Evolutionary conservation across 352 stramenopile genomes (phyloP).

Genomic region (Phytophthora cryptogea): DNA sequence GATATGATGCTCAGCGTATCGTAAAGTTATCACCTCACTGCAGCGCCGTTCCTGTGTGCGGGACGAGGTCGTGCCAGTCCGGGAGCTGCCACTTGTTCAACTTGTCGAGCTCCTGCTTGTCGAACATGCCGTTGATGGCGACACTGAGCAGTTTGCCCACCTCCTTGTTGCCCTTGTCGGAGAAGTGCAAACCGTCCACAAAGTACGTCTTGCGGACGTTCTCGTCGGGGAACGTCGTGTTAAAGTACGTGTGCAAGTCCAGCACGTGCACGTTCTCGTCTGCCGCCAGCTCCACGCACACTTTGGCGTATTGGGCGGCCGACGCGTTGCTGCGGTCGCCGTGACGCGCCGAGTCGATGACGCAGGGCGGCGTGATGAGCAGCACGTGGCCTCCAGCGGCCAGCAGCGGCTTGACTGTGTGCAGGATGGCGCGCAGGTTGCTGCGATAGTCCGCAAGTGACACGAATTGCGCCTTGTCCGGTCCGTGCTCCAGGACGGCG

Average conservation of each 20-base stretch:
- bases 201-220: conserved; percentile 34
- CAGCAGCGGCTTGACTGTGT: conserved; percentile 26
- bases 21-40: no score
- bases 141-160: conserved; percentile 29
- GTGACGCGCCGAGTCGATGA: conserved; percentile 44
- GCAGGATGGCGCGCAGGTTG: conserved; percentile 49
- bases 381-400: conserved; percentile 31
- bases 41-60: conserved; percentile 10
- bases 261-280: conserved; percentile 48
- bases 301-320: conserved; percentile 49
- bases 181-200: conserved; percentile 64
- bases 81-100: conserved; percentile 47
- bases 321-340: conserved; percentile 53
- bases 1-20: no score
- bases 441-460: conserved; percentile 44
- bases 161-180: conserved; percentile 49
- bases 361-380: conserved; percentile 39
- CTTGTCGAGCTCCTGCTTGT: conserved; percentile 25
- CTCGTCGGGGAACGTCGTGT: conserved; percentile 41
- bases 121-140: conserved; percentile 38
- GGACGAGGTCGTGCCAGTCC: conserved; percentile 43
- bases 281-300: conserved; percentile 42
- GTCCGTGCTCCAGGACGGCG: conserved; percentile 45
- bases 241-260: conserved; percentile 57
- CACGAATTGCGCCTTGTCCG: conserved; percentile 47